Conservation (phyloP, 2,329 filamentous ascomycete genomes). For the Hymenoscyphus occultus region DNA sequence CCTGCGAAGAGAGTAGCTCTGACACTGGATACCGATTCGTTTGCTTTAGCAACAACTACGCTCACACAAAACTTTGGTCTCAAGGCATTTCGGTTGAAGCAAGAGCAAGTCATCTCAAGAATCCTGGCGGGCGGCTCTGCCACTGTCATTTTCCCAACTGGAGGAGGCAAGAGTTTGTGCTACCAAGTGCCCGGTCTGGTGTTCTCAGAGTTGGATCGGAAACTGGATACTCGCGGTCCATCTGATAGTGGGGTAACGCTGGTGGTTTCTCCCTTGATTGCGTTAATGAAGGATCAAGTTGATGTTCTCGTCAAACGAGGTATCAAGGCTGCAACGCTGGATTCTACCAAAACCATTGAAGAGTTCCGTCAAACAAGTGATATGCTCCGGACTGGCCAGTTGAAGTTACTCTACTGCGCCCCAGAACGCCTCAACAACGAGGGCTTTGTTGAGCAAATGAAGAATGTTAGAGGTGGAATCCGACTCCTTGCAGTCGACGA, state of each 20-base stretch:
- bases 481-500: conserved; percentile 57
- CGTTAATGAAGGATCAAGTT: conserved; percentile 60
- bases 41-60: conserved; percentile 35
- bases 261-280: conserved; percentile 55
- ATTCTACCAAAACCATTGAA: conserved; percentile 51
- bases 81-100: conserved; percentile 43
- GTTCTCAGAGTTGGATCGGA: conserved; percentile 41
- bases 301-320: conserved; percentile 50
- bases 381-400: conserved; percentile 44
- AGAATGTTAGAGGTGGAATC: conserved; percentile 51
- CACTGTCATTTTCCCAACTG: conserved; percentile 43
- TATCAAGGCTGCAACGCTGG: conserved; percentile 52
- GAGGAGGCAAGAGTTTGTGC: conserved; percentile 43
- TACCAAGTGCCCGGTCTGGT: conserved; percentile 45
- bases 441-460: conserved; percentile 55
- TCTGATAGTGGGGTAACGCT: conserved; percentile 48
- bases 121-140: conserved; percentile 44
- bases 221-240: conserved; percentile 25
- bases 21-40: conserved; percentile 1
- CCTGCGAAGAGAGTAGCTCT: conserved; percentile 14
- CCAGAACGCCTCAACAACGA: conserved; percentile 61
- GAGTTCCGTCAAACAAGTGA: conserved; percentile 43
- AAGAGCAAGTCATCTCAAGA: conserved; percentile 43
- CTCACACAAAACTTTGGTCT: conserved; percentile 42
- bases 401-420: conserved; percentile 56